These are phyloP conservation scores for Paramecium sonneborni DNA, from an alignment of 73 alveolate genomes.

Conservation along the genomic window DNA sequence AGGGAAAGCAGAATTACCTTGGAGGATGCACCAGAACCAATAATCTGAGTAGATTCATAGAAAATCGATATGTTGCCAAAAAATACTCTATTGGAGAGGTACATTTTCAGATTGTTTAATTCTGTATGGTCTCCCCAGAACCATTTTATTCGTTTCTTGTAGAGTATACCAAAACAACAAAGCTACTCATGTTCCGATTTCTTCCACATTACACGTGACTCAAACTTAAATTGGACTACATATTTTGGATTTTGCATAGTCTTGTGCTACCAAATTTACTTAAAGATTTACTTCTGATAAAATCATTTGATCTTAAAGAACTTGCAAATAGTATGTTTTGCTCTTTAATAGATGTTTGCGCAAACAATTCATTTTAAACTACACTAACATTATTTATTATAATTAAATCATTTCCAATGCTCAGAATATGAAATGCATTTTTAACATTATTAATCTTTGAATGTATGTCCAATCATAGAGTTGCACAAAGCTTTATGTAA, in stretches of 20 bases:
- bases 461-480: constrained; percentile 33
- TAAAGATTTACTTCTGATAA: constrained; percentile 27
- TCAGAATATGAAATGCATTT: neutral
- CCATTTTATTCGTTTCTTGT: neutral
- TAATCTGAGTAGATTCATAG: constrained; percentile 12
- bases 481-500: neutral
- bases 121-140: neutral
- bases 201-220: neutral
- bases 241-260: constrained; percentile 22
- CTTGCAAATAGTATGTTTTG: neutral
- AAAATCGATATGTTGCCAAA: constrained; percentile 39
- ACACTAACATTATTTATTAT: neutral
- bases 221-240: neutral
- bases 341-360: neutral
- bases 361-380: neutral
- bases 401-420: neutral
- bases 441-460: neutral
- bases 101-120: neutral
- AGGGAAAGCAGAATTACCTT: constrained; percentile 11
- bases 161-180: neutral
- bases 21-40: constrained; percentile 52
- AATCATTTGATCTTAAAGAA: neutral
- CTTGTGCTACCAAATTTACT: constrained; percentile 19
- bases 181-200: constrained; percentile 16
- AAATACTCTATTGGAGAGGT: neutral